Evolutionary conservation across 805 yeast genomes (phyloP), one percentile per base, ranked within the genome.

Genomic region (Candida alai): DNA sequence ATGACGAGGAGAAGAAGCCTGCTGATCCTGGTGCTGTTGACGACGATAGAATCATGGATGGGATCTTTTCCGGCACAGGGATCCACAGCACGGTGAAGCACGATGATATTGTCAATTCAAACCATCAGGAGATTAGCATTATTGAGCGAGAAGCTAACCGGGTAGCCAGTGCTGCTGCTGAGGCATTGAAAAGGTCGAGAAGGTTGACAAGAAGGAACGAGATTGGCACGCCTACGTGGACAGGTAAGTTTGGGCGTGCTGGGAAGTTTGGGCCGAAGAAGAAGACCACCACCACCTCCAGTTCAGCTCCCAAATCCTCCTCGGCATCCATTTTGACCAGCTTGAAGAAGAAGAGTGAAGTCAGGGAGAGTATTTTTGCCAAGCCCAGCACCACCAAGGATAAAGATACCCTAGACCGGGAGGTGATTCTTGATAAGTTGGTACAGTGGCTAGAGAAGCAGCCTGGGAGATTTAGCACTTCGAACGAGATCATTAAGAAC

Each of bases 201-300:
- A 66, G 60, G 30, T 52, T 61, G 15, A 68, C 88, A 1, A 45
- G 70, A 14, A 56, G 54, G 35, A 62, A 51, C 31, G 53, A 48
- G 17, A 66, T 89, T 19, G 95, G 95, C 4, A 79, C 83, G 0
- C 97, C 97, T 0, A 90, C 98, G 0, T 93, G 97, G 94, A 90
- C 98, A 0, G 98, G 98, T 0, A 76, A 75, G 45, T 86, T 81
- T 65, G 98, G 98, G 0, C 56, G 62, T 13, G 96, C 96, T 0
- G 96, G 96, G 1, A 73, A 68, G 44, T 57, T 66, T 19, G 62
- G 60, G 0, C 49, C 51, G 2, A 60, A 52, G 31, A 48, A 41
- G 35, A 34, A 33, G 5, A 17, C 24, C 24, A 14, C 35, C 19
- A 28, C 37, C 9, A 34, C 44, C 3, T 51, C 78, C 1, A n/a